Evolutionary conservation across 2,329 filamentous ascomycete genomes (phyloP), one percentile per base, ranked within the genome.

Genomic region (Colletotrichum orbiculare): DNA sequence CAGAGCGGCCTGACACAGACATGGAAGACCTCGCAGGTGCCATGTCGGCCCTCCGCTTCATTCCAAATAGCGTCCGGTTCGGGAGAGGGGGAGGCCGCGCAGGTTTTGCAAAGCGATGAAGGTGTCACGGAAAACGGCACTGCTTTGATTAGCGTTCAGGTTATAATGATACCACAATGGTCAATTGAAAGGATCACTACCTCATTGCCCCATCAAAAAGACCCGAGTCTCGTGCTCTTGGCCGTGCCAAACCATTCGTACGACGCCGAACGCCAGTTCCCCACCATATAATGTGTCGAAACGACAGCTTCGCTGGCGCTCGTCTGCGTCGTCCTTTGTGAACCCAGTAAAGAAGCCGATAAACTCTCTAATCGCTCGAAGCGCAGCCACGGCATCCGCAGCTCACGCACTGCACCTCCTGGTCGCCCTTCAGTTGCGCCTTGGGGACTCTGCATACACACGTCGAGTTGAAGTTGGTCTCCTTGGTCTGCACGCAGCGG

Each of bases 381-480:
- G 92, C 87, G 77, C 95, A 98, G 1, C 95, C 95, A 73, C 92
- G 85, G 77, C 96, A 99, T 8, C 96, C 96, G 78, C 96, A 99
- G 79, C 88, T 97, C 55, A 98, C 93, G 75, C 96, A 99, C 78
- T 98, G 91, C 38, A 98, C 90, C 42, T 92, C 91, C 76, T 96
- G 91, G 46, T 93, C 90, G 73, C 97, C 94, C 78, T 97, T 97
- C 74, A 99, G 80, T 77, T 96, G 88, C 38, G 93, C 90, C 75
- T 91, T 91, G 2, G 96, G 96, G 54, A 99, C 95, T 55, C 96
- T 92, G 78, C 96, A 99, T 73, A 99, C 96, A 77, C 96, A 99
- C 1, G 95, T 99, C 69, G 93, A 92, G 78, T 95, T 96, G 83
- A 98, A 99, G 79, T 99, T 99, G 37, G 96, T 99, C 83, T 99